These are phyloP conservation scores for Populus simonii DNA, from an alignment of 345 rosid genomes.

Conservation along the genomic window DNA sequence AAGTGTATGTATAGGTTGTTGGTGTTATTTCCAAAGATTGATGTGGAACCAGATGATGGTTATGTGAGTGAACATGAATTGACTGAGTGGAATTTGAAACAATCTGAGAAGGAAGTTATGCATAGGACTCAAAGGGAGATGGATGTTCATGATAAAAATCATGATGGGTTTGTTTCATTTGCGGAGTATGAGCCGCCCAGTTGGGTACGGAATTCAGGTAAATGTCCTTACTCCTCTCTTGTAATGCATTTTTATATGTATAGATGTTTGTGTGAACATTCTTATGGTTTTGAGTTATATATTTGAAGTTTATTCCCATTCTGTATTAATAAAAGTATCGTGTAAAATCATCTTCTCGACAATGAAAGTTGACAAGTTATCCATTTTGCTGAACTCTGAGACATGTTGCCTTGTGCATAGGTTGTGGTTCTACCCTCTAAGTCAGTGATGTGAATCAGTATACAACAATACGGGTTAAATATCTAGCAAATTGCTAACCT, in stretches of 20 bases:
- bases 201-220: conserved; percentile 78
- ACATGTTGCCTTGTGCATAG: neutral
- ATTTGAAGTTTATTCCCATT: neutral
- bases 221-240: neutral
- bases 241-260: neutral
- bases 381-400: neutral
- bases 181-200: conserved; percentile 87
- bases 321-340: neutral
- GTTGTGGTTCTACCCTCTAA: neutral
- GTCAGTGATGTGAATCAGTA: neutral
- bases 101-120: conserved; percentile 65
- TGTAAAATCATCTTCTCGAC: neutral
- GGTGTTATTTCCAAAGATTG: conserved; percentile 83
- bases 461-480: neutral
- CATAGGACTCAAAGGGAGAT: conserved; percentile 80
- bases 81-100: conserved; percentile 79
- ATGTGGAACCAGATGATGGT: conserved; percentile 75
- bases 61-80: conserved; percentile 70
- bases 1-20: conserved; percentile 47
- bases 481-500: neutral
- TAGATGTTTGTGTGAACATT: neutral
- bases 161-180: conserved; percentile 71
- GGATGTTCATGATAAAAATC: conserved; percentile 89
- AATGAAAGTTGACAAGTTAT: neutral
- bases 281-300: neutral